Evolutionary conservation across 306 rosid species (phyloP), one percentile per base, ranked within the genome.

Genomic region (Cyclanthera cordifolia): DNA sequence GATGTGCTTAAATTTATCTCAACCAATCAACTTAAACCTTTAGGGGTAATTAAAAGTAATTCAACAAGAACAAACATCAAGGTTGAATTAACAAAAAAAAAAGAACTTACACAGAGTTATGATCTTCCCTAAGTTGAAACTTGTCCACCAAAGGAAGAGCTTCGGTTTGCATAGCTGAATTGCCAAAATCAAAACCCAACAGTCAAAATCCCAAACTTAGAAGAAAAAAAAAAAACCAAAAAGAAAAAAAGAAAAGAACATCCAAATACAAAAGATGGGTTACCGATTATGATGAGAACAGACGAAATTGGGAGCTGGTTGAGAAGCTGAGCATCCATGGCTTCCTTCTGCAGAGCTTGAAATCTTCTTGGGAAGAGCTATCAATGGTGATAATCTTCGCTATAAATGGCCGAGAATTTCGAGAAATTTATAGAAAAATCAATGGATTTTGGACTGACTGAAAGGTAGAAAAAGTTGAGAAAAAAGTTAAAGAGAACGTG

Each of bases 161-260:
- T 77, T 93, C 99, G 28, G 94, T 78, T 83, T 89, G 91, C 99
- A 89, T 93, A 83, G 96, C 99, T 93, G 73, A 6, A 75, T 53
- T 57, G 32, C 67, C 19, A 51, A 71, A 65, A 65, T 53, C 14
- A 49, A 16, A 69, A 52, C 43, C 19, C 70, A 76, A 4, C 54
- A 64, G 23, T 53, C 48, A 54, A 5, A 45, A 52, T 54, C 58
- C 27, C 64, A 60, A 70, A 28, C 10, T 21, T n/a, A n/a, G n/a
- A n/a, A n/a, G n/a, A n/a, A 4, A 12, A 8, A 57, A 4, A 39
- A 12, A 8, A 0, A n/a, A 23, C 7, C 48, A 43, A 55, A n/a
- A 45, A 2, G 50, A 13, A 47, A 4, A 8, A 11, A n/a, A n/a
- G n/a, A n/a, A n/a, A n/a, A n/a, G n/a, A n/a, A n/a, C n/a, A n/a